Evolutionary conservation across 2,329 filamentous ascomycete species (phyloP).

Genomic region (Colletotrichum incanum): DNA sequence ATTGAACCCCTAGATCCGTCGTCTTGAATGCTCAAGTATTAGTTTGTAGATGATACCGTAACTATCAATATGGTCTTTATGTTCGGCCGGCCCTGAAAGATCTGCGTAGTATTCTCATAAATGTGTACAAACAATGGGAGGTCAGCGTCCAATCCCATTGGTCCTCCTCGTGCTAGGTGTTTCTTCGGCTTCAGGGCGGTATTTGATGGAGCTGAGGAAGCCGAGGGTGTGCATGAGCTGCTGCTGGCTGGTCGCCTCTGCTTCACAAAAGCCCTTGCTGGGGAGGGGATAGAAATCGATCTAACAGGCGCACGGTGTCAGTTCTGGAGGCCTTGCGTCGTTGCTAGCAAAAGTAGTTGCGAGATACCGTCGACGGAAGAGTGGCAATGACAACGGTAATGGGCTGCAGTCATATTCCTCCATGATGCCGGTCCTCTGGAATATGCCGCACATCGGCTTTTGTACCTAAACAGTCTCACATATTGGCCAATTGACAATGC

Average conservation of each 20-base stretch:
- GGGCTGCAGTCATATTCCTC: background rate
- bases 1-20: no score
- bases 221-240: background rate
- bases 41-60: background rate
- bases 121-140: background rate
- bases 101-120: background rate
- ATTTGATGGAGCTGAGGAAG: background rate
- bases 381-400: constrained; percentile 15
- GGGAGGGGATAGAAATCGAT: constrained; percentile 33
- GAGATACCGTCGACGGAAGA: background rate
- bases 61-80: background rate
- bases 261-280: constrained; percentile 4
- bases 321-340: background rate
- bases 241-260: constrained; percentile 14
- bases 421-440: background rate
- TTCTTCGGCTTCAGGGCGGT: background rate
- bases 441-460: background rate
- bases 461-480: background rate
- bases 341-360: background rate
- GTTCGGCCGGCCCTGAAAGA: background rate
- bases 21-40: no score
- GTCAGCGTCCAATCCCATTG: background rate
- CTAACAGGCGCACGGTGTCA: constrained; percentile 26
- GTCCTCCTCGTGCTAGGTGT: background rate
- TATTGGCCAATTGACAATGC: background rate